phyloP scores from a whole-genome alignment of 1,139 yeast genomes.

The Geotrichum reessii region DNA sequence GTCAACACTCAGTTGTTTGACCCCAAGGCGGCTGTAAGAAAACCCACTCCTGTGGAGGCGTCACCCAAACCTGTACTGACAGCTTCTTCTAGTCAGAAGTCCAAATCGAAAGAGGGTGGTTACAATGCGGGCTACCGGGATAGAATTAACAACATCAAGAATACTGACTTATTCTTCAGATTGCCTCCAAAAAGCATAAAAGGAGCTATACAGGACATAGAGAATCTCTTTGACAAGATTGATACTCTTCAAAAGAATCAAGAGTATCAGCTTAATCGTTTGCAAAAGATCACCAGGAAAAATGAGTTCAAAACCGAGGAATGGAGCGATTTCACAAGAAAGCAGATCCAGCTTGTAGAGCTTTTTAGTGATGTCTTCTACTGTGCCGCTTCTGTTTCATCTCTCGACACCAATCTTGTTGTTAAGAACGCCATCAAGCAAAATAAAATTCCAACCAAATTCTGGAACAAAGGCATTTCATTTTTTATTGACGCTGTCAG shows the following conservation, averaged over 20 bases:
- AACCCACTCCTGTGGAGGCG: background rate
- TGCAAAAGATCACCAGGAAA: background rate
- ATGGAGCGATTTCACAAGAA: slow-evolving; percentile 12
- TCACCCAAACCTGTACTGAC: background rate
- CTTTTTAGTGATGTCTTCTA: slow-evolving; percentile 13
- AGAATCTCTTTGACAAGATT: slow-evolving; percentile 5
- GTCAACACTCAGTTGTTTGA: background rate
- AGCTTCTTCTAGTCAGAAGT: background rate
- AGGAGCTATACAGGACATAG: slow-evolving; percentile 5
- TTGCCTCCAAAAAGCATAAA: background rate
- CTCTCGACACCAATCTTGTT: background rate
- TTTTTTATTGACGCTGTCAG: slow-evolving; percentile 30
- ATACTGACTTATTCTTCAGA: slow-evolving; percentile 8
- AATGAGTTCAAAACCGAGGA: slow-evolving; percentile 6
- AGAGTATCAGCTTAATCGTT: background rate
- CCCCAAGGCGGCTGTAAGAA: background rate
- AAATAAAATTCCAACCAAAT: slow-evolving; percentile 31
- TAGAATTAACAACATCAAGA: slow-evolving; percentile 16
- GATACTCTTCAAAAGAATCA: slow-evolving; percentile 8
- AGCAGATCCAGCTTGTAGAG: slow-evolving; percentile 13
- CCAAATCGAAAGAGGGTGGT: slow-evolving; percentile 1
- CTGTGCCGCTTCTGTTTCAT: slow-evolving; percentile 6
- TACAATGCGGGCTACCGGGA: slow-evolving; percentile 17
- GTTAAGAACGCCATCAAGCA: slow-evolving; percentile 25
- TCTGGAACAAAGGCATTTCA: slow-evolving; percentile 35